Conservation (phyloP, 768 basidiomycete genomes). For the Trametes villosa region DNA sequence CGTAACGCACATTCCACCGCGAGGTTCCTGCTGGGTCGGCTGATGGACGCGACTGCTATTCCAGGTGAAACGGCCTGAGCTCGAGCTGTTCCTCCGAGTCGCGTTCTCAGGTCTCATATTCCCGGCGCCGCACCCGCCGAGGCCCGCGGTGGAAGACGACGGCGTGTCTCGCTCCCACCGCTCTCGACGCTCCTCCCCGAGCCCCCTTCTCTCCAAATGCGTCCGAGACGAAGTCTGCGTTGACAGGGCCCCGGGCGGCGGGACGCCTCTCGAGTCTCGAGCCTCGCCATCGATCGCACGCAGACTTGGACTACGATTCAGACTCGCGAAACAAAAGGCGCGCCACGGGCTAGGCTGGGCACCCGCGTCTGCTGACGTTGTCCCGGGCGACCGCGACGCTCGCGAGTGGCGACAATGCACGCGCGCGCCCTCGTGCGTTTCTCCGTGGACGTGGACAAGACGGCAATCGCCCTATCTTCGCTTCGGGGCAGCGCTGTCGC, state of each 20-base stretch:
- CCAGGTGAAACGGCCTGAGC: slow-evolving; percentile 2
- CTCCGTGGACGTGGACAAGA: slow-evolving; percentile 9
- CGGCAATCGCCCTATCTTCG: slow-evolving; percentile 20
- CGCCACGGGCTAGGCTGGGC: not conserved
- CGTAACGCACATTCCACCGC: slow-evolving; percentile 6
- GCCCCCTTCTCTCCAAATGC: too few species aligned
- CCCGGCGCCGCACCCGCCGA: not conserved
- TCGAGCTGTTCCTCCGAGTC: not conserved
- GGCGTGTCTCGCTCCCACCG: too few species aligned
- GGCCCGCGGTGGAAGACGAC: not conserved
- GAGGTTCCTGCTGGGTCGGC: slow-evolving; percentile 1
- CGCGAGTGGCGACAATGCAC: too few species aligned
- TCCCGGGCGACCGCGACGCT: not conserved
- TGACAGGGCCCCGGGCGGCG: too few species aligned
- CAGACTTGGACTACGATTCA: too few species aligned
- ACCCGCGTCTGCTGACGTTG: slow-evolving; percentile 1
- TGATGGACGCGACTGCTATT: slow-evolving; percentile 8
- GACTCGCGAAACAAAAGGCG: too few species aligned
- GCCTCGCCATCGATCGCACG: too few species aligned
- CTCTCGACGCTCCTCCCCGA: too few species aligned
- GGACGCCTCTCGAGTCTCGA: too few species aligned
- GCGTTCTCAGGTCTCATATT: not conserved
- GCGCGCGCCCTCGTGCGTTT: too few species aligned
- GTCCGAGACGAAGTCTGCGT: too few species aligned
- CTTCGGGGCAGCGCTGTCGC: slow-evolving; percentile 11